Percentiles rank a stretch among this genome's conserved stretches.
Conservation (phyloP, 23 red algal species). For the Cyanidiococcus yangmingshanensis region DNA sequence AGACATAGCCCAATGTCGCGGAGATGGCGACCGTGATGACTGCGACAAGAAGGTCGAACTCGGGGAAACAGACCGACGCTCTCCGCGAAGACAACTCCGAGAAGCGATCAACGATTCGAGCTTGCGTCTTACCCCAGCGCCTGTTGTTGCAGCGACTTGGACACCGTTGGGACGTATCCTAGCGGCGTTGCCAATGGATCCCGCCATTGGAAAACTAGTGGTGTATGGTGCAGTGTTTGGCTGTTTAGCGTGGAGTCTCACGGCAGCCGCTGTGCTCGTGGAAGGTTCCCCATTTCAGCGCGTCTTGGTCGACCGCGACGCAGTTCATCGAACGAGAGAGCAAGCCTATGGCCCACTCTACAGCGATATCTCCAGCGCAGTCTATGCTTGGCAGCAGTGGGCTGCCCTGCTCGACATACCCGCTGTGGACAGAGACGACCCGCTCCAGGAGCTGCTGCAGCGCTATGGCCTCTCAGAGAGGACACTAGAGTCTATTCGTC, state of each 20-base stretch:
- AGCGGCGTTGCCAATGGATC: constrained; percentile 60
- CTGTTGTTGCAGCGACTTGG: neutral
- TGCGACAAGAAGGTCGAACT: neutral
- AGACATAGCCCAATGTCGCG: neutral
- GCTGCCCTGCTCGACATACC: constrained; percentile 26
- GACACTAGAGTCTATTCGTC: constrained; percentile 34
- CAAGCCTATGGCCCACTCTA: constrained; percentile 33
- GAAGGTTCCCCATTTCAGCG: constrained; percentile 43
- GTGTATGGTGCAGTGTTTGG: constrained; percentile 67
- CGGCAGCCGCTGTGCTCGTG: constrained; percentile 43
- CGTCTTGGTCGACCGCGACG: constrained; percentile 36
- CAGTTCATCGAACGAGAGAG: constrained; percentile 30
- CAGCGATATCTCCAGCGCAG: constrained; percentile 50
- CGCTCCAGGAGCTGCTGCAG: constrained; percentile 29
- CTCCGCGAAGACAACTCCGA: no score
- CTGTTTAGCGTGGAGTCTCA: constrained; percentile 44
- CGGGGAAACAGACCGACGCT: neutral
- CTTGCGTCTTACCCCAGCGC: neutral
- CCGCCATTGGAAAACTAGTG: constrained; percentile 60
- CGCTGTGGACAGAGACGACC: neutral
- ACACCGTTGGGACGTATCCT: constrained; percentile 60
- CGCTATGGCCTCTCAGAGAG: constrained; percentile 40
- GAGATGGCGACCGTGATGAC: neutral
- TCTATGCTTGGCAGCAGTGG: constrained; percentile 44
- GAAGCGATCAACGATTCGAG: neutral